Evolutionary conservation across 352 stramenopile species (phyloP).

Genomic region (Phytophthora cryptogea): DNA sequence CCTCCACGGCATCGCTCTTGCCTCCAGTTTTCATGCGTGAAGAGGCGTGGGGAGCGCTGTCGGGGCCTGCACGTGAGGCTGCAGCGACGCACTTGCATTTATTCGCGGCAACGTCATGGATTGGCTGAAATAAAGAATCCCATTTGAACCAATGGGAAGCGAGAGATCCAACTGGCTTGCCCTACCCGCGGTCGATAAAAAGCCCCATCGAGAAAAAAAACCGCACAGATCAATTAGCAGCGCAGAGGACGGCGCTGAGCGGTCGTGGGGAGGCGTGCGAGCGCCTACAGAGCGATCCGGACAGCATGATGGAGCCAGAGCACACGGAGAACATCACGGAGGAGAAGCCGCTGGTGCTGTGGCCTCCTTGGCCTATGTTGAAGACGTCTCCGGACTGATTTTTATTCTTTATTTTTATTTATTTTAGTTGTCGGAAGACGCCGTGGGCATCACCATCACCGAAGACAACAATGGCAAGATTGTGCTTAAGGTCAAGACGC

Average conservation of each 20-base stretch:
- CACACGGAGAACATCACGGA: conserved; percentile 58
- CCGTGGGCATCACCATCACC: conserved; percentile 60
- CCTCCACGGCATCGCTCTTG: conserved; percentile 22
- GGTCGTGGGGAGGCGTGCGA: conserved; percentile 27
- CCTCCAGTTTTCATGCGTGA: neutral
- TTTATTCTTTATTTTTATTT: conserved; percentile 2
- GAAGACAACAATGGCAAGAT: conserved; percentile 52
- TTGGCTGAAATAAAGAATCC: conserved; percentile 18
- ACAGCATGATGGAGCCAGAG: conserved; percentile 70
- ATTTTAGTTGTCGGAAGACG: conserved; percentile 46
- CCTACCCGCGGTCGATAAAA: conserved; percentile 30
- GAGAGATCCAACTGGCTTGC: conserved; percentile 45
- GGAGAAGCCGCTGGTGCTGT: conserved; percentile 62
- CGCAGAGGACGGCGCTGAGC: conserved; percentile 20
- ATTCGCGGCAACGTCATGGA: conserved; percentile 2
- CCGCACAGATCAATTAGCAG: conserved; percentile 31
- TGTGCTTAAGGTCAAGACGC: conserved; percentile 84
- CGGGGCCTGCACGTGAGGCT: no score
- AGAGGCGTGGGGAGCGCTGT: neutral
- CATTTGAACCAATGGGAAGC: conserved; percentile 27
- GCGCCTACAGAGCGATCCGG: conserved; percentile 14
- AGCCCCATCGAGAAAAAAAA: conserved; percentile 19
- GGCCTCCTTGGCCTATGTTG: no score
- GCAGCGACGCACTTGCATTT: neutral
- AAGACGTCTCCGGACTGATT: neutral